Evolutionary conservation across 2,329 filamentous ascomycete genomes (phyloP).

Genomic region (Phyllosticta citribraziliensis): DNA sequence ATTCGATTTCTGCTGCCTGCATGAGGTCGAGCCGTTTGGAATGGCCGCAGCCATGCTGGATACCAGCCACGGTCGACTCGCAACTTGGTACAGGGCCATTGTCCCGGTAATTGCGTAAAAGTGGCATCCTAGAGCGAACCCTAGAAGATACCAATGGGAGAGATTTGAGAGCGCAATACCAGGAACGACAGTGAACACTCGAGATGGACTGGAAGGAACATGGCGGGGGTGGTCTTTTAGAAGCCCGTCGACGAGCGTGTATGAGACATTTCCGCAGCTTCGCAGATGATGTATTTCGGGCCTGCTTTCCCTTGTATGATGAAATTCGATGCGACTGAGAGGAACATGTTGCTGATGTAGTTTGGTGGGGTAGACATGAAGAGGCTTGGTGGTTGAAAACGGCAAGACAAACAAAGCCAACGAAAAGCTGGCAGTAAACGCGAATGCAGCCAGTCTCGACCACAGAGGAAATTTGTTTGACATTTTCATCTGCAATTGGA

Average conservation of each 20-base stretch:
- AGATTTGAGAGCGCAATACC: not conserved
- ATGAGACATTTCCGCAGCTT: not conserved
- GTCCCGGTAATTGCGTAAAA: not conserved
- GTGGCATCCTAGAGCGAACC: not conserved
- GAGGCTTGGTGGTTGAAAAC: slow-evolving; percentile 10
- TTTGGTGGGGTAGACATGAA: not conserved
- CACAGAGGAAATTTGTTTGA: not conserved
- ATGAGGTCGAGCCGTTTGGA: not conserved
- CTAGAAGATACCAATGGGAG: not conserved
- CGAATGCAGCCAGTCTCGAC: not conserved
- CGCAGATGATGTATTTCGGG: not conserved
- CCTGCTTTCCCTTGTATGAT: not conserved
- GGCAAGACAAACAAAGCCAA: slow-evolving; percentile 7
- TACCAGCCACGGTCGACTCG: not conserved
- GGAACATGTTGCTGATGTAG: not conserved
- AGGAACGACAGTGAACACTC: not conserved
- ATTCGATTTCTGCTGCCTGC: not conserved
- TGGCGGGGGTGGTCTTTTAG: not conserved
- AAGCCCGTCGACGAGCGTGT: not conserved
- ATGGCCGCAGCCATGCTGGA: not conserved
- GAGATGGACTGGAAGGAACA: not conserved
- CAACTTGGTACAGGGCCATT: not conserved
- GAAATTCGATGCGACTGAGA: not conserved
- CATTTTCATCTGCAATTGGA: not conserved
- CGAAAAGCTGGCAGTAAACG: not conserved